Conservation (phyloP, 1,139 yeast genomes). For the Diutina rugosa region DNA sequence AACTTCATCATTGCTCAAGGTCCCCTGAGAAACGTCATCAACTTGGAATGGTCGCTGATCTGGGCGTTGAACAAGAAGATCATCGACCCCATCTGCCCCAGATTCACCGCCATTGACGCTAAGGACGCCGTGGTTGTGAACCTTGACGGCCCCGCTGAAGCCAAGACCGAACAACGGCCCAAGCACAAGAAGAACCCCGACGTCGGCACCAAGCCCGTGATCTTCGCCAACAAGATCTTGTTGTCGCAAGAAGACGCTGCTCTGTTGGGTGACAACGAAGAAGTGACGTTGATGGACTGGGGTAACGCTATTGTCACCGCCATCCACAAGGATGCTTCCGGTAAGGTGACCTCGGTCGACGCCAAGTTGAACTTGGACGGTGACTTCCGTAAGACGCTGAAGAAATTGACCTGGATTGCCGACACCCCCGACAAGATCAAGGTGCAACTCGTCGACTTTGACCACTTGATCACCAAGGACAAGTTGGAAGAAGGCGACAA, state of each 20-base stretch:
- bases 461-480: conserved; percentile 91
- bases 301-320: conserved; percentile 82
- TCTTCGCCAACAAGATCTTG: conserved; percentile 49
- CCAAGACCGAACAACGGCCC: conserved; percentile 61
- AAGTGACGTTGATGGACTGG: conserved; percentile 97
- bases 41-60: conserved; percentile 91
- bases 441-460: conserved; percentile 82
- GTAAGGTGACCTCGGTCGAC: conserved; percentile 46
- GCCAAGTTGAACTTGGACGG: conserved; percentile 88
- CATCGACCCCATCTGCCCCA: conserved; percentile 92
- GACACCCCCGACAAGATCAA: conserved; percentile 57
- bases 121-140: conserved; percentile 52
- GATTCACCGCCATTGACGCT: conserved; percentile 69
- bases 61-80: conserved; percentile 97
- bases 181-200: conserved; percentile 94
- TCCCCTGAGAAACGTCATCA: conserved; percentile 90
- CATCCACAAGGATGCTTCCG: conserved; percentile 34
- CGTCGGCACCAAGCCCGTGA: conserved; percentile 74
- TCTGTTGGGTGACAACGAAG: conserved; percentile 61
- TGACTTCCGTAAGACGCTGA: conserved; percentile 93
- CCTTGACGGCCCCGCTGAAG: conserved; percentile 59
- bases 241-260: conserved; percentile 88
- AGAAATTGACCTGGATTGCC: conserved; percentile 94
- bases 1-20: conserved; percentile 91
- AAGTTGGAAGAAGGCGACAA: conserved; percentile 91